Evolutionary conservation across 331 rosid genomes (phyloP).

Genomic region (Quercus lobata): DNA sequence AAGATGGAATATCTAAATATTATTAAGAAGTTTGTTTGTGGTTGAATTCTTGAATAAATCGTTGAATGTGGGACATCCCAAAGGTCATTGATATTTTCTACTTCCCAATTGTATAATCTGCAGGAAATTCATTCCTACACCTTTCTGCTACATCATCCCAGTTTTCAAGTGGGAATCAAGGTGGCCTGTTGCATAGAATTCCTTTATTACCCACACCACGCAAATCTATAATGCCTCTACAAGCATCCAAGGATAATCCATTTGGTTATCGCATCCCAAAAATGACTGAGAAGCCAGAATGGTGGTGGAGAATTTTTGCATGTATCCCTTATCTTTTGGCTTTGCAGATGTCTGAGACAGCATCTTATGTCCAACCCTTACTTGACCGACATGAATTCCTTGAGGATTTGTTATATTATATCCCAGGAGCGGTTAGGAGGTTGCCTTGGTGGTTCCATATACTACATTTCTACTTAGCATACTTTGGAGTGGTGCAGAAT

Average conservation of each 20-base stretch:
- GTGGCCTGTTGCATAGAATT: constrained; percentile 14
- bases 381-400: constrained; percentile 41
- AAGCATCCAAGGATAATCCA: constrained; percentile 50
- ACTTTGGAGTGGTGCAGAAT: constrained; percentile 60
- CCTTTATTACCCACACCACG: constrained; percentile 21
- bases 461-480: constrained; percentile 53
- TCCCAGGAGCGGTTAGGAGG: constrained; percentile 74
- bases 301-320: constrained; percentile 93
- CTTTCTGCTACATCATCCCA: constrained; percentile 33
- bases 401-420: constrained; percentile 42
- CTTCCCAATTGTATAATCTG: constrained; percentile 5
- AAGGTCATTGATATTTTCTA: neutral
- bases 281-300: constrained; percentile 69
- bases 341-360: constrained; percentile 68
- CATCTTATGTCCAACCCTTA: constrained; percentile 54
- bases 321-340: constrained; percentile 73
- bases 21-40: neutral
- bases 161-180: constrained; percentile 24
- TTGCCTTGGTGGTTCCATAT: constrained; percentile 71
- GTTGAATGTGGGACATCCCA: neutral
- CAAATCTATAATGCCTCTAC: constrained; percentile 26
- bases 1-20: neutral
- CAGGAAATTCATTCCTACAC: constrained; percentile 36
- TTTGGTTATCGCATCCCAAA: constrained; percentile 44
- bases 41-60: neutral